These are phyloP conservation scores for Solanum peruvianum DNA, from an alignment of 257 asterid species.

Conservation along the genomic window DNA sequence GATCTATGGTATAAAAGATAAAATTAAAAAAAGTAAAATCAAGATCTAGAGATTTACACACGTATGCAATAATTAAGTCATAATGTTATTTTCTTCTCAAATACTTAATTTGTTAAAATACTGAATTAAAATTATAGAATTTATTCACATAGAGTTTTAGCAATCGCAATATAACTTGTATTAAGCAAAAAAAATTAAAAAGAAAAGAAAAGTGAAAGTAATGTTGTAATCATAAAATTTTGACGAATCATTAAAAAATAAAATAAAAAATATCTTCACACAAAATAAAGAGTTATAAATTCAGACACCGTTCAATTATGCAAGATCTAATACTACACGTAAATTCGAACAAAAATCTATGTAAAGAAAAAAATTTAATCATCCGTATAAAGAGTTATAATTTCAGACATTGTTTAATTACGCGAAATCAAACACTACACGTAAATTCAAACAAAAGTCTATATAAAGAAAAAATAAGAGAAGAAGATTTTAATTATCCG, in stretches of 20 bases:
- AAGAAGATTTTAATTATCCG: too few relatives aligned
- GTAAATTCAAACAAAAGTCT: not conserved
- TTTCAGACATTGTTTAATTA: not conserved
- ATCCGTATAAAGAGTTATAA: not conserved
- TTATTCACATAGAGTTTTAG: too few relatives aligned
- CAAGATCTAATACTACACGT: not conserved
- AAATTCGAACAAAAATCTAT: not conserved
- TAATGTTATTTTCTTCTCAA: not conserved
- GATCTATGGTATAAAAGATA: not conserved
- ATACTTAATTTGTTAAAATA: too few relatives aligned
- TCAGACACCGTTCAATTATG: not conserved
- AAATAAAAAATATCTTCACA: not conserved
- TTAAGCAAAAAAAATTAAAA: not conserved
- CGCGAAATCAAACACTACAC: not conserved
- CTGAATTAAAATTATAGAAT: too few relatives aligned
- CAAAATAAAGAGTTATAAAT: not conserved
- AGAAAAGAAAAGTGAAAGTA: not conserved
- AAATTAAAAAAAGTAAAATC: not conserved
- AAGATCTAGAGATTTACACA: not conserved
- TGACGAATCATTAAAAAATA: not conserved
- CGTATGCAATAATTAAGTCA: not conserved
- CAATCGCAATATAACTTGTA: not conserved
- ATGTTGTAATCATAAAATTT: not conserved
- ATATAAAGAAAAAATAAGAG: not conserved
- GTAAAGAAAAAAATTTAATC: too few relatives aligned